Evolutionary conservation across 345 rosid genomes (phyloP).

Genomic region (Sisymbrium altissimum): DNA sequence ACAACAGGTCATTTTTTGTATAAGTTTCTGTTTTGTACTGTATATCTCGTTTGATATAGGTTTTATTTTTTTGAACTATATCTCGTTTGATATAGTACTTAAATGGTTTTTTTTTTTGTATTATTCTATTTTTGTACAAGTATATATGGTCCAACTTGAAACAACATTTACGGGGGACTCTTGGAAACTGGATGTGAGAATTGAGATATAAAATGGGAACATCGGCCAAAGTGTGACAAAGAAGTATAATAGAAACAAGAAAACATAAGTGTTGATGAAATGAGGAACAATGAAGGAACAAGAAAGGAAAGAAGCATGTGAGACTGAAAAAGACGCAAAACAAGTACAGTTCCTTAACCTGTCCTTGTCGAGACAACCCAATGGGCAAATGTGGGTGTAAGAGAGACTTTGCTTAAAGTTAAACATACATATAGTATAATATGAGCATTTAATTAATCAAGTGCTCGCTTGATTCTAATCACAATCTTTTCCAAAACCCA

Average conservation of each 20-base stretch:
- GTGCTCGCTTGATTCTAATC: not conserved
- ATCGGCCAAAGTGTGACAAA: slow-evolving; percentile 21
- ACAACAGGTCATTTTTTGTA: not conserved
- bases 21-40: slow-evolving; percentile 1
- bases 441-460: not conserved
- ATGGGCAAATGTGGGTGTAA: slow-evolving; percentile 7
- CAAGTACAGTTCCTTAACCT: slow-evolving; percentile 30
- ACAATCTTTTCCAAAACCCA: slow-evolving; percentile 2
- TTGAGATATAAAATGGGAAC: not conserved
- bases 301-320: slow-evolving; percentile 35
- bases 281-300: slow-evolving; percentile 35
- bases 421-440: not conserved
- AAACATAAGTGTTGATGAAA: slow-evolving; percentile 29
- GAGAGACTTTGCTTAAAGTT: slow-evolving; percentile 11
- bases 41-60: not conserved
- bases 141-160: slow-evolving; percentile 16
- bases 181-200: slow-evolving; percentile 8
- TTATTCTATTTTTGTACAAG: not conserved
- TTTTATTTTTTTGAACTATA: not conserved
- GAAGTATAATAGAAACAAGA: slow-evolving; percentile 23
- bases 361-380: slow-evolving; percentile 32
- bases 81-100: not conserved
- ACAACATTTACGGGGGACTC: slow-evolving; percentile 17
- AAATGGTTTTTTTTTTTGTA: not conserved
- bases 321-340: slow-evolving; percentile 27